These are phyloP conservation scores for Chloris gayana DNA, from an alignment of 176 grass and related monocot genomes.

Conservation along the genomic window DNA sequence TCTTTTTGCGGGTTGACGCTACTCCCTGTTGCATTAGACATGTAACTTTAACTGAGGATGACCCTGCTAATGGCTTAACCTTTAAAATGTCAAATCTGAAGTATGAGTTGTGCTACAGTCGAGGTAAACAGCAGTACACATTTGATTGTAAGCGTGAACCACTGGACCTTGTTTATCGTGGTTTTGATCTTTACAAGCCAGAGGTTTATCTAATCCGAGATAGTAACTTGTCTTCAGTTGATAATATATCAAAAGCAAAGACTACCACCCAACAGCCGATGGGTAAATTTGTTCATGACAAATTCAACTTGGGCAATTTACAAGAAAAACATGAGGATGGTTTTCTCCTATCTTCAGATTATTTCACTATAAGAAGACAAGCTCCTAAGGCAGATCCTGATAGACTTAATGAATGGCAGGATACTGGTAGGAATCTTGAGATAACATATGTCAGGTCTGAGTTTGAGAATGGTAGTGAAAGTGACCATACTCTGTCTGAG, in stretches of 20 bases:
- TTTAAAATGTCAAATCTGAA: slow-evolving; percentile 99
- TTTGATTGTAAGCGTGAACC: slow-evolving; percentile 93
- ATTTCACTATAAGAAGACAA: slow-evolving; percentile 96
- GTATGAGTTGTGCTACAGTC: slow-evolving; percentile 95
- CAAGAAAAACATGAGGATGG: slow-evolving; percentile 85
- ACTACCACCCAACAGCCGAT: slow-evolving; percentile 32
- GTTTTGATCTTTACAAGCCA: slow-evolving; percentile 84
- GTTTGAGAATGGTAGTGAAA: slow-evolving; percentile 95
- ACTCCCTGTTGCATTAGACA: slow-evolving; percentile 96
- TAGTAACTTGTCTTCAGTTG: slow-evolving; percentile 52
- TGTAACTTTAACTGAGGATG: slow-evolving; percentile 81
- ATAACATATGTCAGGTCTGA: slow-evolving; percentile 97
- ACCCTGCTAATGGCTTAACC: slow-evolving; percentile 90
- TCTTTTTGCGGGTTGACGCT: slow-evolving; percentile 92
- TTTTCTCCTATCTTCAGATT: slow-evolving; percentile 92
- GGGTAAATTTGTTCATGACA: slow-evolving; percentile 48
- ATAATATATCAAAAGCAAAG: slow-evolving; percentile 53
- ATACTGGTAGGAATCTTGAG: slow-evolving; percentile 87
- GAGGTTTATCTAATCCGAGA: slow-evolving; percentile 83
- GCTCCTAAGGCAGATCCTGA: slow-evolving; percentile 85
- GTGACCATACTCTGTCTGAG: slow-evolving; percentile 91
- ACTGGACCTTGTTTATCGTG: slow-evolving; percentile 97
- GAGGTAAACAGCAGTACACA: slow-evolving; percentile 96
- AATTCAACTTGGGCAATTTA: slow-evolving; percentile 54
- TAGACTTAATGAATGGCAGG: slow-evolving; percentile 88